Base-by-base conservation (phyloP, 2,329 filamentous ascomycete genomes). In the Aspergillaceae sp. region DNA sequence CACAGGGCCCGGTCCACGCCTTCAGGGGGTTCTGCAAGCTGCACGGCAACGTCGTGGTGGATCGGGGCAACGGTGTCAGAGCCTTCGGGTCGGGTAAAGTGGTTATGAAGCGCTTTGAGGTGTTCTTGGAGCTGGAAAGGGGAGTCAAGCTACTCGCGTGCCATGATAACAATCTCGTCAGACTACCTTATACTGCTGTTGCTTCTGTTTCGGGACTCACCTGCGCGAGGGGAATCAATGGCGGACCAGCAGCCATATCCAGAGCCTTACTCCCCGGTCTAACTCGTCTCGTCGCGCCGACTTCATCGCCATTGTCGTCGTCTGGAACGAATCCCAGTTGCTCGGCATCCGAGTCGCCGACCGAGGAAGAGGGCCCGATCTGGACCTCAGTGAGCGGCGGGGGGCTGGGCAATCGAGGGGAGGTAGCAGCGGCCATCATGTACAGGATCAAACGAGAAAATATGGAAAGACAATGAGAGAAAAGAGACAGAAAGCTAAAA, bases 41-140 rank as follows among this genome's bases (percentile, higher is more conserved):
- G 77, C 45, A 78, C 71, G 7, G 92, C 90, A 37, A 86, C 84
- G 30, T 83, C 76, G 59, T 85, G 84, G 47, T 79, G 86, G 53
- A 97, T 83, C 5, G 91, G 82, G 38, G 79, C 71, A 32, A 82
- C 83, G 54, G 79, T 79, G 52, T 77, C 74, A 44, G 73, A 75
- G 40, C 70, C 64, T 40, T 69, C 57, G 5, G 80, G 79, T 50
- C 81, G 79, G 1, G 87, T 94, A 64, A 86, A 83, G 64, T 85
- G 76, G 67, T 90, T 83, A 72, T 97, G 87, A 10, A 96, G 79
- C 33, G 92, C 87, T 66, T 94, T 91, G 45, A 98, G 83, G 63
- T 98, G 91, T 70, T 98, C 92, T 68, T 96, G 94, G 11, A 97
- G 80, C 67, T 96, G 92, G 65, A 97, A 98, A 40, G 92, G 87